These are phyloP conservation scores for Fusarium napiforme DNA, from an alignment of 2,329 filamentous ascomycete genomes.

Conservation along the genomic window DNA sequence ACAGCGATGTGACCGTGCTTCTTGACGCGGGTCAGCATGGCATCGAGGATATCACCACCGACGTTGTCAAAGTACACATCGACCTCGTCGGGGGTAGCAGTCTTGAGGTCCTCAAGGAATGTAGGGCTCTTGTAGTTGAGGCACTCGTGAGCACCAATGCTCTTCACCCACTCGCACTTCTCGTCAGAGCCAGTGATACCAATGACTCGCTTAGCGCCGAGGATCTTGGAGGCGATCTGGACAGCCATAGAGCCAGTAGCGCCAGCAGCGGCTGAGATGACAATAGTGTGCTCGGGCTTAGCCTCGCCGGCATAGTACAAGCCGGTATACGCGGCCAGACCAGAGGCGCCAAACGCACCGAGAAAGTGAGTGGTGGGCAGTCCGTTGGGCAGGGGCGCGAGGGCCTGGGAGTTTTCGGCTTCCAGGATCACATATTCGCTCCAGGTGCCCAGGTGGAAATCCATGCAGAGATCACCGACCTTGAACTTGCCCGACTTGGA, in stretches of 20 bases:
- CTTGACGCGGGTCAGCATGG: conserved; percentile 46
- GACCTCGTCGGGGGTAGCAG: conserved; percentile 43
- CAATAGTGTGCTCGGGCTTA: conserved; percentile 45
- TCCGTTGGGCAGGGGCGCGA: conserved; percentile 38
- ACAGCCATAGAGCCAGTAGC: conserved; percentile 47
- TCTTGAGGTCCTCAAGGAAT: conserved; percentile 43
- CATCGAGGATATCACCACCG: conserved; percentile 42
- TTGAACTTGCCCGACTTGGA: conserved; percentile 42
- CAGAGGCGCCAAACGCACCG: conserved; percentile 45
- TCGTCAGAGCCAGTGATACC: conserved; percentile 45
- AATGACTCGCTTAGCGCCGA: conserved; percentile 45
- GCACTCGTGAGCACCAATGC: conserved; percentile 44
- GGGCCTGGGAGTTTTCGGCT: conserved; percentile 40
- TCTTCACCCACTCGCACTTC: conserved; percentile 45
- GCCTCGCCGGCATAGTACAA: conserved; percentile 41
- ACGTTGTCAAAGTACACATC: conserved; percentile 48
- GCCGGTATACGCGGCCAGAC: conserved; percentile 43
- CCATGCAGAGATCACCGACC: conserved; percentile 44
- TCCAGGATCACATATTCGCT: conserved; percentile 45
- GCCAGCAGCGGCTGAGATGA: conserved; percentile 45
- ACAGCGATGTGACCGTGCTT: conserved; percentile 41
- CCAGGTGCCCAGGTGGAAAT: conserved; percentile 46
- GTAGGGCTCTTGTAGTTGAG: conserved; percentile 48
- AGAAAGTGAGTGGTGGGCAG: conserved; percentile 45
- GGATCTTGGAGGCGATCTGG: conserved; percentile 45